phyloP scores from a whole-genome alignment of 2,329 filamentous ascomycete species.

The Diaporthe nobilis region DNA sequence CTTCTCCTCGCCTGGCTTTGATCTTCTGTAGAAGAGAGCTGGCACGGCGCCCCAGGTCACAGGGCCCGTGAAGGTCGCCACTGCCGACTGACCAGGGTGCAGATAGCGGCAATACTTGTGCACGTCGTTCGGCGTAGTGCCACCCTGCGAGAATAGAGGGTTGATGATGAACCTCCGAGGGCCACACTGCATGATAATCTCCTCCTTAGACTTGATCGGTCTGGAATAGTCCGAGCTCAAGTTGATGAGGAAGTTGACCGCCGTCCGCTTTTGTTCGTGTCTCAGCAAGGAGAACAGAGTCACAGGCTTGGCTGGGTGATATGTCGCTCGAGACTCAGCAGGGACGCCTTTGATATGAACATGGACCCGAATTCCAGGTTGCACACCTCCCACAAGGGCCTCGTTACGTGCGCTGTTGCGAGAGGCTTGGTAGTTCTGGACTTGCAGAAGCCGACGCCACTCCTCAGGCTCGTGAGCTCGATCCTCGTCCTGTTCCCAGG shows the following conservation, averaged over 20 bases:
- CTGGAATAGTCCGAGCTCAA: constrained; percentile 82
- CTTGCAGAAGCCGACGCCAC: constrained; percentile 87
- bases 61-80: constrained; percentile 91
- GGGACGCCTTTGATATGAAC: constrained; percentile 77
- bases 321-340: constrained; percentile 58
- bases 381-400: constrained; percentile 88
- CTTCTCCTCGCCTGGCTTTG: constrained; percentile 57
- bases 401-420: constrained; percentile 84
- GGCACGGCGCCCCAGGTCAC: constrained; percentile 95
- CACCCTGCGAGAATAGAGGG: constrained; percentile 90
- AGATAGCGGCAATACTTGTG: constrained; percentile 96
- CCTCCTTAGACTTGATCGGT: constrained; percentile 91
- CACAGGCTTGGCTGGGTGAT: constrained; percentile 71
- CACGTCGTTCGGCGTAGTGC: constrained; percentile 94
- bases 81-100: constrained; percentile 89
- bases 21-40: constrained; percentile 85
- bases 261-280: constrained; percentile 95
- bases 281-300: constrained; percentile 88
- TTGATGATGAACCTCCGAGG: constrained; percentile 89
- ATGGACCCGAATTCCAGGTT: constrained; percentile 85
- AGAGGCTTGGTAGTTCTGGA: constrained; percentile 91
- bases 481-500: constrained; percentile 92
- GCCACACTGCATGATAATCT: constrained; percentile 92
- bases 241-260: constrained; percentile 90
- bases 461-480: constrained; percentile 88